phyloP scores from a whole-genome alignment of 176 grass and related monocot genomes.

The Microstegium vimineum region DNA sequence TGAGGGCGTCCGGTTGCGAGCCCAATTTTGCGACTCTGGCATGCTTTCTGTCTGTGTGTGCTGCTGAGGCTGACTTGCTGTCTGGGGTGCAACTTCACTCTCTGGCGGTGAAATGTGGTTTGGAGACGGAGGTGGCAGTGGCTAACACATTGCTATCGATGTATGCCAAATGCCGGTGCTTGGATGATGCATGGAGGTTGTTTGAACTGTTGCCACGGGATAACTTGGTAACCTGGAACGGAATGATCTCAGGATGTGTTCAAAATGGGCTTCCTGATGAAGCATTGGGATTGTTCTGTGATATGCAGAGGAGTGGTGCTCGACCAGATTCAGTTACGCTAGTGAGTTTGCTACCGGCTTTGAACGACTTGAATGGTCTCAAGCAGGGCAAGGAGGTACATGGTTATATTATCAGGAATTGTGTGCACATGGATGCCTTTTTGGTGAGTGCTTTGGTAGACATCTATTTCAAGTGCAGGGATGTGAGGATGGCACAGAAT shows the following conservation, averaged over 20 bases:
- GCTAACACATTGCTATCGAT: conserved; percentile 71
- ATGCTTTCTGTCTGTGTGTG: conserved; percentile 66
- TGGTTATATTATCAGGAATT: conserved; percentile 66
- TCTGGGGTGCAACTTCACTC: conserved; percentile 67
- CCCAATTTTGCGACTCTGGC: conserved; percentile 62
- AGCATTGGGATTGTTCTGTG: conserved; percentile 53
- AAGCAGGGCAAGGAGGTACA: conserved; percentile 67
- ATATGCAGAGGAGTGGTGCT: conserved; percentile 51
- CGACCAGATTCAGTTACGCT: conserved; percentile 68
- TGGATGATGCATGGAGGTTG: conserved; percentile 57
- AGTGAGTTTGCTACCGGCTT: conserved; percentile 71
- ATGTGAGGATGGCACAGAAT: conserved; percentile 62
- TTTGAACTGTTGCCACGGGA: conserved; percentile 52
- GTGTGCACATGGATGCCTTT: conserved; percentile 62
- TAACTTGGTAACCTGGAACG: conserved; percentile 75
- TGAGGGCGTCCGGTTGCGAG: conserved; percentile 30
- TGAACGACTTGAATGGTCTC: conserved; percentile 52
- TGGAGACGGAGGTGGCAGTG: conserved; percentile 48
- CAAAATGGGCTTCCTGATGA: conserved; percentile 65
- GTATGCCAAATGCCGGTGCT: conserved; percentile 64
- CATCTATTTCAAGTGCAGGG: conserved; percentile 79
- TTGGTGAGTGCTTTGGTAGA: conserved; percentile 83
- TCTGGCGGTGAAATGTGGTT: conserved; percentile 63
- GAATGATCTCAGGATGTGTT: conserved; percentile 79
- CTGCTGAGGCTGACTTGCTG: conserved; percentile 44